phyloP scores from a whole-genome alignment of 108 stramenopile species.

The Schizochytrium sp. region DNA sequence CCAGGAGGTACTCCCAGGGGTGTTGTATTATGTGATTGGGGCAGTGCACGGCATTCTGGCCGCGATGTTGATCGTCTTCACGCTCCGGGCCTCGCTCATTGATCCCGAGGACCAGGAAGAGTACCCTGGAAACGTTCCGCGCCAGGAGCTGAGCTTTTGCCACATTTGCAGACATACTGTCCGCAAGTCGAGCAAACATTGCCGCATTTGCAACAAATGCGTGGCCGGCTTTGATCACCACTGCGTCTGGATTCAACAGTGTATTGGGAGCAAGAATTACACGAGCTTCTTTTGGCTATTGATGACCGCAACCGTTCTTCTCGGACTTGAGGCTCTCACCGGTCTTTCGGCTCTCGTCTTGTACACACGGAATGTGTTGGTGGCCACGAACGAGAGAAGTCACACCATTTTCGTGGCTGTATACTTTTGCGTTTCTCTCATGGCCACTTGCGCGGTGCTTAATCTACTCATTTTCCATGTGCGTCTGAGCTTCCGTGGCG shows the following conservation, averaged over 20 bases:
- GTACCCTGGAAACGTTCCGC: not conserved
- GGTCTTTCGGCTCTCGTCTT: not conserved
- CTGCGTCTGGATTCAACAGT: slow-evolving; percentile 87
- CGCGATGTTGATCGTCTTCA: not conserved
- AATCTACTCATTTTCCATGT: not conserved
- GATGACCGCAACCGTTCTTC: not conserved
- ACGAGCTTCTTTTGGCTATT: not conserved
- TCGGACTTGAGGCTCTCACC: not conserved
- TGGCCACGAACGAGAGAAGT: not conserved
- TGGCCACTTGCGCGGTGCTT: not conserved
- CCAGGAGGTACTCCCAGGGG: not conserved
- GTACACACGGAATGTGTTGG: not conserved
- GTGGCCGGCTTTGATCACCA: slow-evolving; percentile 85
- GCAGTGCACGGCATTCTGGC: not conserved
- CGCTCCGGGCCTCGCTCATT: not conserved
- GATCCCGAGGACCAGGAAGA: not conserved
- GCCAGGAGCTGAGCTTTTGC: slow-evolving; percentile 56
- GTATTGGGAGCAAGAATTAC: slow-evolving; percentile 24
- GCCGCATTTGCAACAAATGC: slow-evolving; percentile 89
- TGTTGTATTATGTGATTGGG: too few species aligned
- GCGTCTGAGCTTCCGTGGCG: not conserved
- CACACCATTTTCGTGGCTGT: not conserved
- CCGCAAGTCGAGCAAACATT: slow-evolving; percentile 68
- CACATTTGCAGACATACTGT: slow-evolving; percentile 72
- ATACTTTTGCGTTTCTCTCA: not conserved